A percentile compares a stretch with the other conserved stretches of the same genome.
Evolutionary conservation across 2,329 filamentous ascomycete species (phyloP).

Genomic region (Lasiodiplodia citricola): DNA sequence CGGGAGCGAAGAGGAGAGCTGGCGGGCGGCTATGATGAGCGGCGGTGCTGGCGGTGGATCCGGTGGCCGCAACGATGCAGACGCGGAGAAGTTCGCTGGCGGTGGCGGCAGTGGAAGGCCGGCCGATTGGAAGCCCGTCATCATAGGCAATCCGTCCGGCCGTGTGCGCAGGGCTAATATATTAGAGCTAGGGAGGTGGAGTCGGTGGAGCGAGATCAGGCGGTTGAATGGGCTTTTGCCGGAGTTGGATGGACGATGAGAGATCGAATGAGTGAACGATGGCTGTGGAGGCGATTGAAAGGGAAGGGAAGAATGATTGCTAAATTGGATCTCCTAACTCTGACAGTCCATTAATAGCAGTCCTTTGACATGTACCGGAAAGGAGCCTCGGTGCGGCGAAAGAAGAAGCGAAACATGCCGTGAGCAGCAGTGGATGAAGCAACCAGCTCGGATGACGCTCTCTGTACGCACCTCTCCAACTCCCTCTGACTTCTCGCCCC

Average conservation of each 20-base stretch:
- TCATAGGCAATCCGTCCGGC: slow-evolving; percentile 74
- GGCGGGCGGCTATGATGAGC: slow-evolving; percentile 53
- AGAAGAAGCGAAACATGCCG: no score
- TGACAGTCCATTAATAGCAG: no score
- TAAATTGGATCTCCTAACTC: no score
- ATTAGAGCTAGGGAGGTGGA: slow-evolving; percentile 71
- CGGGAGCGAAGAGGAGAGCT: slow-evolving; percentile 60
- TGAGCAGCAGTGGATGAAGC: no score
- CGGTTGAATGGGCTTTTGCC: slow-evolving; percentile 46
- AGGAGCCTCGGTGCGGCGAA: no score
- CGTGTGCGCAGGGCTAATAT: slow-evolving; percentile 73
- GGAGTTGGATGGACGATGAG: neutral
- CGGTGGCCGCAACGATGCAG: slow-evolving; percentile 39
- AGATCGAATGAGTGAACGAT: neutral
- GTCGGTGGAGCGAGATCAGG: slow-evolving; percentile 74
- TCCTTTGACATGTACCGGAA: no score
- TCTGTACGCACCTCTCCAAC: no score
- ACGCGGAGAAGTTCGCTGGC: slow-evolving; percentile 48
- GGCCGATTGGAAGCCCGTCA: slow-evolving; percentile 69
- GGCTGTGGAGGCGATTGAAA: no score
- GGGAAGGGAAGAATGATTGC: no score
- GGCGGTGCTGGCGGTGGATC: slow-evolving; percentile 40
- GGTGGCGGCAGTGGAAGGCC: slow-evolving; percentile 41
- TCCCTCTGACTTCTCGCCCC: no score
- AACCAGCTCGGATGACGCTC: no score